A percentile compares a stretch with the other conserved stretches of the same genome.
These are phyloP conservation scores for Eucalyptus grandis DNA, from an alignment of 345 rosid genomes.

Conservation along the genomic window DNA sequence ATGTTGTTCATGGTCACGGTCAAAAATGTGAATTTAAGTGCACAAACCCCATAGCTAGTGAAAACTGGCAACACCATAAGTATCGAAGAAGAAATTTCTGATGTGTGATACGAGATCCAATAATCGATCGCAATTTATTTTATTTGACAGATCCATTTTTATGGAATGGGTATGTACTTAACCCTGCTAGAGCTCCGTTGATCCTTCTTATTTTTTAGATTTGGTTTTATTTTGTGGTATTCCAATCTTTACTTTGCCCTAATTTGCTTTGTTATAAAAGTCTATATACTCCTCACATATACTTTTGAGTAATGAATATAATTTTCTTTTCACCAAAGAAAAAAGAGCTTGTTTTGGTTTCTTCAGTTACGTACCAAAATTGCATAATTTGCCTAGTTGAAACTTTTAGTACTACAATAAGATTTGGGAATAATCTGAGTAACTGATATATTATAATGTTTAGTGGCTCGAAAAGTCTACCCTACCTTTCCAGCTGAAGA, in stretches of 20 bases:
- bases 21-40: no score
- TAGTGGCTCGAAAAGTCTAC: not conserved
- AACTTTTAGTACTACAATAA: not conserved
- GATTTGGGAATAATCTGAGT: not conserved
- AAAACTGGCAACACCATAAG: no score
- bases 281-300: no score
- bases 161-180: no score
- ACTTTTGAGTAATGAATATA: no score
- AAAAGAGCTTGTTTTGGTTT: not conserved
- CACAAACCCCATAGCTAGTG: no score
- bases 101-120: no score
- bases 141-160: rapidly evolving
- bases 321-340: not conserved
- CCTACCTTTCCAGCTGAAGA: not conserved
- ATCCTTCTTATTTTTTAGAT: no score
- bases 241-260: no score
- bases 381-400: not conserved
- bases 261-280: no score
- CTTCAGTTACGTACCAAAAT: not conserved
- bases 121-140: rapidly evolving
- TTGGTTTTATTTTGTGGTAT: no score
- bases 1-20: not conserved
- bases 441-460: not conserved
- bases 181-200: no score
- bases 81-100: rapidly evolving